phyloP scores from a whole-genome alignment of 2,329 filamentous ascomycete genomes.

The Penicillium concentricum region DNA sequence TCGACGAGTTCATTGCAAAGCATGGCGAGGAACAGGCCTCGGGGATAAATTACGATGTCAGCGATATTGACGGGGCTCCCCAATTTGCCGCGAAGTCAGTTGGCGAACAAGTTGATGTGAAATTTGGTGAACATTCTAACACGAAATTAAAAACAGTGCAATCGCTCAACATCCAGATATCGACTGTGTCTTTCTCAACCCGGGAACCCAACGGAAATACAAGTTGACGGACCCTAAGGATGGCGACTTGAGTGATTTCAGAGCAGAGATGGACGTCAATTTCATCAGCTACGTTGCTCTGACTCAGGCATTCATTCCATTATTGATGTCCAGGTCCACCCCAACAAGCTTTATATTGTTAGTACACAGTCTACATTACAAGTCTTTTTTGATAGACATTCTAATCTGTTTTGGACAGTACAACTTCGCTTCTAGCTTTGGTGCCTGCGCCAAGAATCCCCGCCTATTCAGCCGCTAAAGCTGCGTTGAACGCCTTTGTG shows the following conservation, averaged over 20 bases:
- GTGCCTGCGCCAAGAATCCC: conserved; percentile 49
- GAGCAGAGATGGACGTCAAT: conserved; percentile 17
- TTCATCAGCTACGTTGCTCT: conserved; percentile 15
- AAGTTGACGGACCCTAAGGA: conserved; percentile 17
- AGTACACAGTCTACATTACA: neutral
- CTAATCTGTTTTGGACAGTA: conserved; percentile 25
- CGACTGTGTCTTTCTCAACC: conserved; percentile 20
- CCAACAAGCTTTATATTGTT: neutral
- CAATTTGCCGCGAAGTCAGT: conserved; percentile 3
- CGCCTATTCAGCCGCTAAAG: conserved; percentile 51
- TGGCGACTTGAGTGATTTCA: conserved; percentile 17
- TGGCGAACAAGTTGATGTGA: neutral
- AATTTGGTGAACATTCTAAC: neutral
- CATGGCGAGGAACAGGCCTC: neutral
- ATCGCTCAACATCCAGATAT: conserved; percentile 14
- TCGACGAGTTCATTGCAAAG: neutral
- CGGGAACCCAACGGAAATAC: conserved; percentile 17
- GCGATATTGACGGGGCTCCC: neutral
- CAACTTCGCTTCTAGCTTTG: conserved; percentile 47
- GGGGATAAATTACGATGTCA: neutral
- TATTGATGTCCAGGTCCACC: neutral
- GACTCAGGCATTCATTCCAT: conserved; percentile 3
- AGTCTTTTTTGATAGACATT: neutral
- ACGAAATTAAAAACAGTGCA: neutral
- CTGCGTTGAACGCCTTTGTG: neutral